A percentile compares a stretch with the other conserved stretches of the same genome.
These are phyloP conservation scores for Suillus brevipes DNA, from an alignment of 768 basidiomycete species.

Conservation along the genomic window DNA sequence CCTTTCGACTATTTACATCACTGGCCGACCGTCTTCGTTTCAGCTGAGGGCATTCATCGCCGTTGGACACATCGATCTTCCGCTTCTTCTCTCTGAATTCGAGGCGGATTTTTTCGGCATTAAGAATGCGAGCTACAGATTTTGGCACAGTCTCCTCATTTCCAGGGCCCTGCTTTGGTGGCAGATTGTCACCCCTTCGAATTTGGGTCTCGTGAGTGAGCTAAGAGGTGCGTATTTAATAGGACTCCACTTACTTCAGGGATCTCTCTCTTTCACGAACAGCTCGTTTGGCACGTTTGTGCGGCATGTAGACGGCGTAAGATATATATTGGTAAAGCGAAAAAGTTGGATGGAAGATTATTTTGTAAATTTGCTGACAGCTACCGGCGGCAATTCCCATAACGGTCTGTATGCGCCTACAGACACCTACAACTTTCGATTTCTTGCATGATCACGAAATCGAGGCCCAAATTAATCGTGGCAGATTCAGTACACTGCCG, in stretches of 20 bases:
- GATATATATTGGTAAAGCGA: background rate
- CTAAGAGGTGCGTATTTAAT: background rate
- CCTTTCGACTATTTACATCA: constrained; percentile 11
- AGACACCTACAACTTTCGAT: too few species aligned
- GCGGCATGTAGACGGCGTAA: constrained; percentile 48
- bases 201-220: background rate
- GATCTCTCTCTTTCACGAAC: constrained; percentile 44
- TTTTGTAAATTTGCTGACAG: background rate
- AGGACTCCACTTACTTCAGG: constrained; percentile 40
- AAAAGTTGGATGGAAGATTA: background rate
- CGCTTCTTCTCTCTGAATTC: constrained; percentile 54
- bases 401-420: background rate
- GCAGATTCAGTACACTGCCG: background rate
- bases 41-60: constrained; percentile 25
- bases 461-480: background rate
- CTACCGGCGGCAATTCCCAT: constrained; percentile 2
- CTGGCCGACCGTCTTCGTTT: constrained; percentile 32
- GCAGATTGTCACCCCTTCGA: constrained; percentile 50
- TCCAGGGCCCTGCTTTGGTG: constrained; percentile 44
- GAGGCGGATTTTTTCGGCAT: constrained; percentile 58
- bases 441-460: background rate
- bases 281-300: constrained; percentile 61
- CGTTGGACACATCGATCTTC: constrained; percentile 26
- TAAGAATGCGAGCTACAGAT: constrained; percentile 61
- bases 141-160: constrained; percentile 70